Percentiles rank a stretch among this genome's conserved stretches.
Evolutionary conservation across 2,329 filamentous ascomycete genomes (phyloP).

Genomic region (Sphaceloma murrayae): DNA sequence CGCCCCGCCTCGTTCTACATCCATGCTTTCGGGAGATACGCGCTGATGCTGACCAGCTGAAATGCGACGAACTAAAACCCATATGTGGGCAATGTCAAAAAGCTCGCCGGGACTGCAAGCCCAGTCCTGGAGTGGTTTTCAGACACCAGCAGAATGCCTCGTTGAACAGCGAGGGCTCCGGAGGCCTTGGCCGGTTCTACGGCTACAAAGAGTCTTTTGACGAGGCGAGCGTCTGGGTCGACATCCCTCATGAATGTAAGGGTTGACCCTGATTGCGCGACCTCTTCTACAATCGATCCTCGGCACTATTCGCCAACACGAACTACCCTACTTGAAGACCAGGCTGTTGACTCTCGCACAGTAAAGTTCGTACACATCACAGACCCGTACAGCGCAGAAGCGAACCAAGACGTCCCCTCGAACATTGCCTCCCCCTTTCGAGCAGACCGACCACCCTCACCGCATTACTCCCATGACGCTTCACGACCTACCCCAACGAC

Average conservation of each 20-base stretch:
- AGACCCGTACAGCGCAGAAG: conserved; percentile 49
- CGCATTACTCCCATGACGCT: not conserved
- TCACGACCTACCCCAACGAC: not conserved
- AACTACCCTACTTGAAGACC: too few species aligned
- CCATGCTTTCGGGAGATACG: not conserved
- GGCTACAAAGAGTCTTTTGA: conserved; percentile 58
- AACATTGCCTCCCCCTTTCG: not conserved
- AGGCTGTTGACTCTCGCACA: conserved; percentile 22
- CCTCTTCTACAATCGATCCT: not conserved
- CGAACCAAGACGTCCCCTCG: conserved; percentile 11
- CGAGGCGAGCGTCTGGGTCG: conserved; percentile 51
- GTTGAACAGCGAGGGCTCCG: conserved; percentile 47
- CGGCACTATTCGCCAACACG: not conserved
- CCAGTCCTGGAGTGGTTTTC: conserved; percentile 55
- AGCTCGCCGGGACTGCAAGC: conserved; percentile 50
- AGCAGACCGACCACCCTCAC: not conserved
- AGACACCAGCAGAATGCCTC: conserved; percentile 61
- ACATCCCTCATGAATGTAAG: conserved; percentile 50
- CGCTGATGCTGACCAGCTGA: conserved; percentile 37
- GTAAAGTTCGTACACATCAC: conserved; percentile 54
- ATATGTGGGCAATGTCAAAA: conserved; percentile 52
- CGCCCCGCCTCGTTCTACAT: not conserved
- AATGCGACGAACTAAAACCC: conserved; percentile 55
- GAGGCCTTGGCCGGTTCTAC: conserved; percentile 51
- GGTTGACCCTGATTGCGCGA: not conserved